phyloP scores from a whole-genome alignment of 2,329 filamentous ascomycete genomes.

The Nothopassalora personata region DNA sequence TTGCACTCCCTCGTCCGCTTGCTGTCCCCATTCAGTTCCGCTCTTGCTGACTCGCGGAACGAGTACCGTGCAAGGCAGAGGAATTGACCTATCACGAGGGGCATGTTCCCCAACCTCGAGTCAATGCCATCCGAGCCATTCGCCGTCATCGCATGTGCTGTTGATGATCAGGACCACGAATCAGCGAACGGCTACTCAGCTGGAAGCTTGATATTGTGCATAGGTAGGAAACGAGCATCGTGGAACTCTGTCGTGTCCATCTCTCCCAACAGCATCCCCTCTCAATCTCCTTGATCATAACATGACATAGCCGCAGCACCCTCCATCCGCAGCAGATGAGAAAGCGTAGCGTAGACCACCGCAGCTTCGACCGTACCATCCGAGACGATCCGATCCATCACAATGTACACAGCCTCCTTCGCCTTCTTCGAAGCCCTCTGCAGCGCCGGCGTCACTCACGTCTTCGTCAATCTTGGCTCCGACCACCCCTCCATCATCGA shows the following conservation, averaged over 20 bases:
- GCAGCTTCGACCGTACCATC: no score
- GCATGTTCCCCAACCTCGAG: neutral
- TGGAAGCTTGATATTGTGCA: neutral
- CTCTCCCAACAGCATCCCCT: neutral
- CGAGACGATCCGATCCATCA: neutral
- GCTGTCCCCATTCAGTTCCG: neutral
- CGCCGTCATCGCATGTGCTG: neutral
- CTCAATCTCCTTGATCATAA: neutral
- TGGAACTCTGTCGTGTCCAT: neutral
- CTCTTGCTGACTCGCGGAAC: neutral
- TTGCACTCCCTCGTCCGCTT: neutral
- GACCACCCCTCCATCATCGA: conserved; percentile 74
- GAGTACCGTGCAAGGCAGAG: neutral
- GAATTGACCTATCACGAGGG: neutral
- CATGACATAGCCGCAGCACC: neutral
- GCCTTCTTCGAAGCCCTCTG: conserved; percentile 79
- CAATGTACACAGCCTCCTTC: conserved; percentile 65
- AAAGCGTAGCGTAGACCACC: no score
- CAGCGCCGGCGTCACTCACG: conserved; percentile 60
- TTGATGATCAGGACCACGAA: neutral
- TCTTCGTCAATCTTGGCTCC: conserved; percentile 63
- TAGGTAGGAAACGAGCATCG: no score
- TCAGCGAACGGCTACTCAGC: neutral
- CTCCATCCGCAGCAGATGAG: neutral
- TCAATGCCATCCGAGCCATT: neutral